Evolutionary conservation across 2,329 filamentous ascomycete genomes (phyloP).

Genomic region (Botrytis byssoidea): DNA sequence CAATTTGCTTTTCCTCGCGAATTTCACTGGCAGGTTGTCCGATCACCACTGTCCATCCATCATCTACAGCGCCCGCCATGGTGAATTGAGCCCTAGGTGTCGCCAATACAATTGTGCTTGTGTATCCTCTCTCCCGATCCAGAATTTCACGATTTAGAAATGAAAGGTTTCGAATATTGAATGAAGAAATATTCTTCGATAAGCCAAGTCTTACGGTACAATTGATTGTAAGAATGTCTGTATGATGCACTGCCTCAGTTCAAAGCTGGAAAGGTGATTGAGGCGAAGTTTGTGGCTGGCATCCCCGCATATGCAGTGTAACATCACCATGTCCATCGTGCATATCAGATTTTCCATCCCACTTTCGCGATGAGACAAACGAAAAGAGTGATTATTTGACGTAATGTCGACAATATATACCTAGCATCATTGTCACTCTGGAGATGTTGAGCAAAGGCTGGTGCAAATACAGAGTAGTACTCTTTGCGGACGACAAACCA

Average conservation of each 20-base stretch:
- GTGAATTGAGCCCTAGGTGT: background rate
- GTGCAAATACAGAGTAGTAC: background rate
- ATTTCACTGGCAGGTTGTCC: slow-evolving; percentile 29
- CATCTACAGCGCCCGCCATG: slow-evolving; percentile 20
- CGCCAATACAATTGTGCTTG: background rate
- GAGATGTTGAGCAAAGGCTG: background rate
- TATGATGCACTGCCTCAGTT: slow-evolving; percentile 13
- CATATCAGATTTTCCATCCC: background rate
- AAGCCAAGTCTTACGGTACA: background rate
- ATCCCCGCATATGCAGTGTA: slow-evolving; percentile 12
- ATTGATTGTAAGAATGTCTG: background rate
- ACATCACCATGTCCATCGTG: background rate
- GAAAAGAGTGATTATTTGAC: background rate
- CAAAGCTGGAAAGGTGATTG: background rate
- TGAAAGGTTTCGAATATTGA: background rate
- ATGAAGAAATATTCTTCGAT: background rate
- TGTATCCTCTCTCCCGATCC: too few species aligned
- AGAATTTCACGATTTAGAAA: background rate
- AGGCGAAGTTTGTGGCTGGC: slow-evolving; percentile 11
- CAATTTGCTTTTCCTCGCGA: slow-evolving; percentile 30
- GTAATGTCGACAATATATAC: background rate
- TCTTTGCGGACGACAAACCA: background rate
- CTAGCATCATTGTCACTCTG: background rate
- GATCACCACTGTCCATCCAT: slow-evolving; percentile 30
- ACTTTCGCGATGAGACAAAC: background rate